phyloP scores from a whole-genome alignment of 257 asterid species.

The Solanum rostratum region DNA sequence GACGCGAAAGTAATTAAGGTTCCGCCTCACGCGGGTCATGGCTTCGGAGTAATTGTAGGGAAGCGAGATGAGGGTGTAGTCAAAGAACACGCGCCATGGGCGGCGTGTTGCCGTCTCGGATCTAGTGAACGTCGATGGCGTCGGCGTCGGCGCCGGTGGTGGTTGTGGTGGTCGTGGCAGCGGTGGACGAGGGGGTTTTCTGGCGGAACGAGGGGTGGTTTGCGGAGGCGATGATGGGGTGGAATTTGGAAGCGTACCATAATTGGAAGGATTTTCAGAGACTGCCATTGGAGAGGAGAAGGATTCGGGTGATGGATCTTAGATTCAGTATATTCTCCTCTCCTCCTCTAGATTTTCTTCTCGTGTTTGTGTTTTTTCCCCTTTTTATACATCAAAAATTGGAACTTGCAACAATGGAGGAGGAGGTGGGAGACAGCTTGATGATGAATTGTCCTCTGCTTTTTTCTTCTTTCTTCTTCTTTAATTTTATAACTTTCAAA shows the following conservation, averaged over 20 bases:
- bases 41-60: conserved; percentile 55
- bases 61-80: conserved; percentile 34
- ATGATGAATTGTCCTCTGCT: neutral
- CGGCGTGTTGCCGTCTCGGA: conserved; percentile 41
- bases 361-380: too few relatives aligned
- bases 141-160: neutral
- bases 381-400: neutral
- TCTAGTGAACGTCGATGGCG: conserved; percentile 11
- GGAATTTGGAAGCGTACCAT: conserved; percentile 17
- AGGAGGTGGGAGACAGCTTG: neutral
- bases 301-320: neutral
- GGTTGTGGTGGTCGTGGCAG: neutral
- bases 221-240: conserved; percentile 3
- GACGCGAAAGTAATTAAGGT: conserved; percentile 61
- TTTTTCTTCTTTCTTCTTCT: neutral
- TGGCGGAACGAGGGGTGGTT: neutral
- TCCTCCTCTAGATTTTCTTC: neutral
- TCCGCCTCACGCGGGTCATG: conserved; percentile 54
- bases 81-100: conserved; percentile 58
- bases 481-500: neutral
- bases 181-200: conserved; percentile 30
- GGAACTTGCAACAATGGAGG: neutral
- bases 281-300: neutral
- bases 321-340: neutral
- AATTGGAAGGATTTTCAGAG: conserved; percentile 6